Evolutionary conservation across 2,329 filamentous ascomycete genomes (phyloP), one percentile per base, ranked within the genome.

Genomic region (Periconia macrospinosa): DNA sequence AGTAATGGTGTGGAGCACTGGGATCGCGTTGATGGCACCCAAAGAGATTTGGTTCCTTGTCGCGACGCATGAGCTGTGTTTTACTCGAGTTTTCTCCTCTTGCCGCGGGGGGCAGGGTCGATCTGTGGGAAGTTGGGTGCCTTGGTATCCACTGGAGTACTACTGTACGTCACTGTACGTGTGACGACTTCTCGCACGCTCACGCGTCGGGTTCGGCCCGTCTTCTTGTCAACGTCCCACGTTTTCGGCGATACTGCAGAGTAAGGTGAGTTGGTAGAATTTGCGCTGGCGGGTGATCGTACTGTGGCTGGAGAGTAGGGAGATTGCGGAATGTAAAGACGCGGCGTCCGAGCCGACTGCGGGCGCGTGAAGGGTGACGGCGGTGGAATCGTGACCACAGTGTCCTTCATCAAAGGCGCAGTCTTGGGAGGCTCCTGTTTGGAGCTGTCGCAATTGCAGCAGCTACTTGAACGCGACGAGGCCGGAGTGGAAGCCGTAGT

Each of bases 161-260:
- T 76, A 66, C 90, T 96, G 75, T 95, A 96, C 41, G 91, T 96
- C 55, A 96, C 90, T 15, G 92, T 97, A 63, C 92, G 84, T n/a
- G 92, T 97, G 49, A 97, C 90, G 5, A 97, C 91, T 73, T 97
- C 92, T 50, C 91, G 82, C 54, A 97, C 91, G 68, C 82, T 86
- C 50, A 87, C 83, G 55, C 84, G 81, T 63, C 85, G 86, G 49
- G 71, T 66, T 48, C 84, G 77, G 64, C 75, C 81, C 44, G 82
- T 81, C 75, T 88, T 90, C 64, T 87, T 81, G 8, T 88, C 87
- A 6, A 86, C 76, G 54, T 89, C 87, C 90, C 89, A 92, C 70
- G 94, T 90, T 58, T 89, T 90, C 9, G 89, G 88, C 11, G 90
- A 91, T 56, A 84, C 80, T 43, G 87, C 85, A 63, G 86, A 89